A percentile compares a stretch with the other conserved stretches of the same genome.
Evolutionary conservation across 202 grass and related monocot species (phyloP).

Genomic region (Carex arenaria): DNA sequence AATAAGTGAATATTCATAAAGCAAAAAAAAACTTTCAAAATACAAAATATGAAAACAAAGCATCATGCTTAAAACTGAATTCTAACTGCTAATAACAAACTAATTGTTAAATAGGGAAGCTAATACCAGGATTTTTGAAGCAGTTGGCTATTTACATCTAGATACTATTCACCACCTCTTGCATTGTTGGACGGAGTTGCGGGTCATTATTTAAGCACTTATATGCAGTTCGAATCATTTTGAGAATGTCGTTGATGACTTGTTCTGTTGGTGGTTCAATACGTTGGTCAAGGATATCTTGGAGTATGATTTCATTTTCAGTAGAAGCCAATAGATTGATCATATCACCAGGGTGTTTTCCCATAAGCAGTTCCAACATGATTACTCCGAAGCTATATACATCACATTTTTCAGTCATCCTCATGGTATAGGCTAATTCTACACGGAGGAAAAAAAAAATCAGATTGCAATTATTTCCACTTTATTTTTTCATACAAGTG

Average conservation of each 20-base stretch:
- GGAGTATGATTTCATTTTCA: neutral
- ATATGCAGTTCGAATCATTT: neutral
- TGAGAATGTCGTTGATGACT: neutral
- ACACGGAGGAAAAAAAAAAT: neutral
- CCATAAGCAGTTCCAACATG: conserved; percentile 2
- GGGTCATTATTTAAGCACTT: conserved; percentile 3
- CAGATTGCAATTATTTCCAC: neutral
- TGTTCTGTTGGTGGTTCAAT: neutral
- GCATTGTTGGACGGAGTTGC: neutral
- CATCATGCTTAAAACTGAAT: too few species aligned
- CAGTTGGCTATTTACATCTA: neutral
- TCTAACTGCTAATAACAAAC: too few species aligned
- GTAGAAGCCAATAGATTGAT: neutral
- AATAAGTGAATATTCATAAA: too few species aligned
- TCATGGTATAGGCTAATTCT: conserved; percentile 16
- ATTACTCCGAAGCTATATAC: conserved; percentile 20
- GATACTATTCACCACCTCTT: neutral
- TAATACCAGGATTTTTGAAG: too few species aligned
- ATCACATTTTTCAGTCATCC: conserved; percentile 16
- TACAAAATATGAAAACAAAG: too few species aligned
- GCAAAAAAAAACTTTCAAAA: too few species aligned
- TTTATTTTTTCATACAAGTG: neutral
- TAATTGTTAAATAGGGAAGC: too few species aligned
- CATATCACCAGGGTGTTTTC: conserved; percentile 9
- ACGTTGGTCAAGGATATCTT: neutral